phyloP scores from a whole-genome alignment of 208 protist species.

The Leptomonas seymouri region DNA sequence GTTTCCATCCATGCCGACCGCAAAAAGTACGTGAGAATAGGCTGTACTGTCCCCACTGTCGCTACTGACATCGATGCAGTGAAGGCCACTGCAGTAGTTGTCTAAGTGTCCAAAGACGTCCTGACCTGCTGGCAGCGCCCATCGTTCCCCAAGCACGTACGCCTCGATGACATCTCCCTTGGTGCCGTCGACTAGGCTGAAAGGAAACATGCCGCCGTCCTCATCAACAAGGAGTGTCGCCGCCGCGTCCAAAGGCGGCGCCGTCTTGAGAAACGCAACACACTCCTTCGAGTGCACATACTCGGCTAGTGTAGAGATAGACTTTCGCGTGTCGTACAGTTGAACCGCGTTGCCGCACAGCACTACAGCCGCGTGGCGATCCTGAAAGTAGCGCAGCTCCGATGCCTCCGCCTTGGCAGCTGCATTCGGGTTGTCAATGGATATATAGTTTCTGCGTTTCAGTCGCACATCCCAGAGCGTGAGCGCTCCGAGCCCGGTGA shows the following conservation, averaged over 20 bases:
- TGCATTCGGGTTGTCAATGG: slow-evolving; percentile 22
- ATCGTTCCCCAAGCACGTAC: slow-evolving; percentile 46
- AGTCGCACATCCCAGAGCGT: slow-evolving; percentile 66
- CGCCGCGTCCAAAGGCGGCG: slow-evolving; percentile 9
- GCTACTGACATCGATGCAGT: slow-evolving; percentile 8
- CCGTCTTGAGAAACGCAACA: slow-evolving; percentile 31
- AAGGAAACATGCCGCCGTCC: slow-evolving; percentile 59
- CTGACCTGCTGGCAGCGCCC: slow-evolving; percentile 1
- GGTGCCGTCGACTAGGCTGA: slow-evolving; percentile 27
- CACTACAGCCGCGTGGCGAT: slow-evolving; percentile 48
- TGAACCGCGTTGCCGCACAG: slow-evolving; percentile 46
- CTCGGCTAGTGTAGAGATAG: slow-evolving; percentile 14
- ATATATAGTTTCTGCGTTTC: slow-evolving; percentile 44
- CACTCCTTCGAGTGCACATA: slow-evolving; percentile 53
- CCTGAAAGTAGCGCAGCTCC: slow-evolving; percentile 52
- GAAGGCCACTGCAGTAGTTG: slow-evolving; percentile 55
- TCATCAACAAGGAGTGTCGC: slow-evolving; percentile 63
- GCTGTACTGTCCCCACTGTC: background rate
- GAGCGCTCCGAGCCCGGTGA: slow-evolving; percentile 41
- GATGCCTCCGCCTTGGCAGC: slow-evolving; percentile 26
- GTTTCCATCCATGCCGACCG: slow-evolving; percentile 69
- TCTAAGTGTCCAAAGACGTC: slow-evolving; percentile 45
- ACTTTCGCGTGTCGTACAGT: slow-evolving; percentile 55
- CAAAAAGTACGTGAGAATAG: slow-evolving; percentile 30
- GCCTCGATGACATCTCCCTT: slow-evolving; percentile 27